Base-by-base conservation (phyloP, 441 rosid genomes). In the Adansonia gregorii region DNA sequence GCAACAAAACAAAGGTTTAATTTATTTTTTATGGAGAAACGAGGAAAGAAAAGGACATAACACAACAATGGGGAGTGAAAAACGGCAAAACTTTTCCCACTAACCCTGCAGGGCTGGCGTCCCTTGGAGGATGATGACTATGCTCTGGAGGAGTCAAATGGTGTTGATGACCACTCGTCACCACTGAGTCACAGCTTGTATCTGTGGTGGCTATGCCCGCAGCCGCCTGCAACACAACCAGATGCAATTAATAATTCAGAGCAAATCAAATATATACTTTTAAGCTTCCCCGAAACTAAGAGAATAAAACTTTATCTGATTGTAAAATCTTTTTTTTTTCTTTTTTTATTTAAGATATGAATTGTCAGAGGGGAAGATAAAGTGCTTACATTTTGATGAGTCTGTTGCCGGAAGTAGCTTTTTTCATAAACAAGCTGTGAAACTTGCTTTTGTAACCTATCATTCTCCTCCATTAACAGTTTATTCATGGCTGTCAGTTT, bases 381-480 rank as follows among this genome's bases (percentile, higher is more conserved):
- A 24, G 12, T 15, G 1, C 76, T 76, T 82, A 88, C 92, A 77
- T 86, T 88, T 75, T 87, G 94, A 41, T 87, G 94, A 41, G 92
- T 85, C 52, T 90, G 91, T 68, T 85, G 91, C 51, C 92, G 94
- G 78, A 89, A 89, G 76, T 79, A 90, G 68, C 92, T 86, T 81
- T 90, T 90, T 78, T 90, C 94, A 15, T 89, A 90, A 78, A 90
- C 94, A 58, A 90, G 86, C 51, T 89, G 90, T 10, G 94, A 89
- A 66, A 90, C 94, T 80, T 90, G 94, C 80, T 90, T 90, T 78
- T 90, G 94, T 81, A 90, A 76, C 39, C 94, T 79, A 76, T 90
- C 94, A 27, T 90, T 90, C 83, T 90, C 94, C 85, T 90, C 94
- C 94, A 90, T 89, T 74, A 90, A 67, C 80, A 90, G 89, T 80